Evolutionary conservation across 1,284 basidiomycete species (phyloP).

Genomic region (Ceratobasidium sp.): DNA sequence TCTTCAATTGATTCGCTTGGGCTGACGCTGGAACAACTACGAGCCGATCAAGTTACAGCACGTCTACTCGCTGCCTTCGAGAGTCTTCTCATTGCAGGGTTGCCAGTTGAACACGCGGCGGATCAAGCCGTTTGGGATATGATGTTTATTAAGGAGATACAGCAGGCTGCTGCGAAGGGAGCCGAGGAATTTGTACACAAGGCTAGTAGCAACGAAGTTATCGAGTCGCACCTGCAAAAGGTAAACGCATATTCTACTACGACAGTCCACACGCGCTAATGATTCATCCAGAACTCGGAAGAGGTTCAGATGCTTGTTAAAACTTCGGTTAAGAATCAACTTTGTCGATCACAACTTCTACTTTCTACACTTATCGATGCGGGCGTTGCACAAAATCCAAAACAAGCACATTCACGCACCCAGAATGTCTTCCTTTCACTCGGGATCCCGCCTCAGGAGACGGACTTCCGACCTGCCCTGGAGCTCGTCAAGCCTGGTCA

Average conservation of each 20-base stretch:
- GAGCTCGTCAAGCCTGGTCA: constrained; percentile 63
- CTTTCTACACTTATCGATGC: constrained; percentile 42
- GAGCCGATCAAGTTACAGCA: constrained; percentile 51
- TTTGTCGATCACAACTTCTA: constrained; percentile 48
- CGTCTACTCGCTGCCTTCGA: constrained; percentile 45
- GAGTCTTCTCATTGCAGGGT: constrained; percentile 20
- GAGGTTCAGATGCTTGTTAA: constrained; percentile 49
- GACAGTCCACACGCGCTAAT: constrained; percentile 46
- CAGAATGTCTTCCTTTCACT: constrained; percentile 40
- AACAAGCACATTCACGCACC: constrained; percentile 38
- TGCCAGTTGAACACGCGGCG: constrained; percentile 43
- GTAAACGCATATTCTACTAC: neutral
- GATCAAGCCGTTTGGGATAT: constrained; percentile 57
- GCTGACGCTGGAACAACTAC: constrained; percentile 39
- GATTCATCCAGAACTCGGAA: constrained; percentile 45
- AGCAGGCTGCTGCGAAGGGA: constrained; percentile 52
- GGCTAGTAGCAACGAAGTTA: constrained; percentile 1
- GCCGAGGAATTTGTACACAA: constrained; percentile 38
- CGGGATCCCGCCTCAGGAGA: constrained; percentile 53
- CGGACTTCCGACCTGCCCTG: constrained; percentile 58
- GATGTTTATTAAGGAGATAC: constrained; percentile 54
- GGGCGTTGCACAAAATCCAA: constrained; percentile 23
- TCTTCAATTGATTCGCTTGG: constrained; percentile 63
- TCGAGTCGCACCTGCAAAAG: constrained; percentile 25
- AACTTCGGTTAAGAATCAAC: constrained; percentile 49